A percentile compares a stretch with the other conserved stretches of the same genome.
Evolutionary conservation across 2,329 filamentous ascomycete genomes (phyloP).

Genomic region (Xylariaceae sp.): DNA sequence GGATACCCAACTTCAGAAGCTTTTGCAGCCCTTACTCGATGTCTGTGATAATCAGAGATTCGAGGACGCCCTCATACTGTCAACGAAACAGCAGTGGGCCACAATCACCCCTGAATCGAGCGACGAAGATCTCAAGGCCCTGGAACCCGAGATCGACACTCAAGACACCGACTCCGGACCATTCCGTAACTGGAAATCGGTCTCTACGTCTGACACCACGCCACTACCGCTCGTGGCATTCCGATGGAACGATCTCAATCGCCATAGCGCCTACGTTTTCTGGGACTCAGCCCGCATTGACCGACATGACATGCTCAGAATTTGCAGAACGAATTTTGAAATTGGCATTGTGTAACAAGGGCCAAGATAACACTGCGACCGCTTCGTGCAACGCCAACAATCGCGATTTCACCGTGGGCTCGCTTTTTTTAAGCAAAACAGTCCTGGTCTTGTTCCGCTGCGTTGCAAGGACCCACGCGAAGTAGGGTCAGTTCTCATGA

Average conservation of each 20-base stretch:
- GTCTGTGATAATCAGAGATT: not conserved
- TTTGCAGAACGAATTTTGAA: not conserved
- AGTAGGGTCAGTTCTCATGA: too few species aligned
- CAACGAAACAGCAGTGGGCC: not conserved
- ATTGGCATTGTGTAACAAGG: too few species aligned
- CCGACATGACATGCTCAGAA: not conserved
- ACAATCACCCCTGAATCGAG: not conserved
- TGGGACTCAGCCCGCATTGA: not conserved
- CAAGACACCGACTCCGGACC: not conserved
- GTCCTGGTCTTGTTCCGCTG: too few species aligned
- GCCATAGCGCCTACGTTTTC: not conserved
- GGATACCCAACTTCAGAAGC: not conserved
- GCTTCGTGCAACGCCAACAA: too few species aligned
- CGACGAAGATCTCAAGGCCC: not conserved
- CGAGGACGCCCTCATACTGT: not conserved
- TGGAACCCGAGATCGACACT: not conserved
- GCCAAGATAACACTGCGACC: too few species aligned
- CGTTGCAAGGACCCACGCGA: too few species aligned
- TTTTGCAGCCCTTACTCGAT: not conserved
- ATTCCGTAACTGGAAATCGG: not conserved
- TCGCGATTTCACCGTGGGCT: too few species aligned
- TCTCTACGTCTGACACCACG: not conserved
- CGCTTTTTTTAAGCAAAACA: too few species aligned
- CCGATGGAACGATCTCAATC: not conserved
- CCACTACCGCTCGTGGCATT: not conserved